phyloP scores from a whole-genome alignment of 805 yeast genomes.

The Hemisphaericaspora nanyangensis region DNA sequence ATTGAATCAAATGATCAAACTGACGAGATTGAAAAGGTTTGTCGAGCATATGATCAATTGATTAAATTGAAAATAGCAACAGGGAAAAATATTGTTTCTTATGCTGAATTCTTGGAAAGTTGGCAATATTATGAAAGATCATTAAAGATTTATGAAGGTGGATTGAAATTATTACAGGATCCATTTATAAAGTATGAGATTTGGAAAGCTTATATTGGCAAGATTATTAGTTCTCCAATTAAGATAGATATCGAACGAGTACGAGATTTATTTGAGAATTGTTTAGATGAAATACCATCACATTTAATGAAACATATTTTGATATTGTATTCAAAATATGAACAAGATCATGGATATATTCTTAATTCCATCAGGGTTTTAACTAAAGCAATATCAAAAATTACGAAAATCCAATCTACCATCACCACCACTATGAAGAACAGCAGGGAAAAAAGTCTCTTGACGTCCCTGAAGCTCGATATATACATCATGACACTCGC shows the following conservation, averaged over 20 bases:
- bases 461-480: conserved; percentile 18
- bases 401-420: conserved; percentile 1
- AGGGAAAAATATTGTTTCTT: conserved; percentile 60
- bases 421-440: neutral
- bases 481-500: conserved; percentile 14
- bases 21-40: conserved; percentile 16
- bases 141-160: conserved; percentile 51
- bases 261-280: conserved; percentile 71
- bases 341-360: conserved; percentile 50
- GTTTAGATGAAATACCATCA: conserved; percentile 28
- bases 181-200: conserved; percentile 57
- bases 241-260: conserved; percentile 26
- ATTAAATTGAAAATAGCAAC: conserved; percentile 59
- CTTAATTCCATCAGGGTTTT: conserved; percentile 39
- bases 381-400: conserved; percentile 11
- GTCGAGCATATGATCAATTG: conserved; percentile 24
- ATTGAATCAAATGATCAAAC: conserved; percentile 37
- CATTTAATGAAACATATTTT: conserved; percentile 46
- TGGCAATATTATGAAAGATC: conserved; percentile 50
- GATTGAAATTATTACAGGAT: conserved; percentile 47
- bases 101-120: conserved; percentile 57
- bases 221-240: conserved; percentile 25
- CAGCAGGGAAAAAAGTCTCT: neutral
- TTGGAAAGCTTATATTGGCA: conserved; percentile 65
- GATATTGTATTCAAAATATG: conserved; percentile 58